A percentile compares a stretch with the other conserved stretches of the same genome.
phyloP scores from a whole-genome alignment of 768 basidiomycete genomes.

The Chalciporus piperatus region DNA sequence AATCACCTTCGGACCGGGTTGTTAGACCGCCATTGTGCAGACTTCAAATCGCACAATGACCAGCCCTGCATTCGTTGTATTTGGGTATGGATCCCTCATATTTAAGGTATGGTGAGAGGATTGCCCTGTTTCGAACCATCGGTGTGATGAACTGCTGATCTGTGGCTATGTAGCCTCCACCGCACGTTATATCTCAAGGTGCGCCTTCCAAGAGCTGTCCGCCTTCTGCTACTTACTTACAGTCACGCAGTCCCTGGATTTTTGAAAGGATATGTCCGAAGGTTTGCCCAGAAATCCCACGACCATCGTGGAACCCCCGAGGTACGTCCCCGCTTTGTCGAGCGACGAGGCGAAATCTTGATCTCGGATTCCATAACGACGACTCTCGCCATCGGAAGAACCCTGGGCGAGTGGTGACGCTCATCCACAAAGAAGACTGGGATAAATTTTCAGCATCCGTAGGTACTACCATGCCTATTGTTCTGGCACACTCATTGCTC shows the following conservation, averaged over 20 bases:
- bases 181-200: constrained; percentile 73
- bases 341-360: background rate
- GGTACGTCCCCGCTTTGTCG: constrained; percentile 34
- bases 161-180: constrained; percentile 60
- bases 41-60: constrained; percentile 6
- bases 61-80: constrained; percentile 60
- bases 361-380: background rate
- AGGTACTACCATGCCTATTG: constrained; percentile 16
- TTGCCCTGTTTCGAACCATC: background rate
- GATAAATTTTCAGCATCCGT: constrained; percentile 68
- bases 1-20: too few relatives aligned
- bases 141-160: background rate
- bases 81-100: constrained; percentile 91
- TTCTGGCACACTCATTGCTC: background rate
- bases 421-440: constrained; percentile 90
- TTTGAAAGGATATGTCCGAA: constrained; percentile 84
- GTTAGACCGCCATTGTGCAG: background rate
- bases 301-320: constrained; percentile 92
- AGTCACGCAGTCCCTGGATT: constrained; percentile 63
- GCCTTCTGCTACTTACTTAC: background rate
- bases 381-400: constrained; percentile 39
- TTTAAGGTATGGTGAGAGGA: constrained; percentile 58
- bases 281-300: constrained; percentile 89
- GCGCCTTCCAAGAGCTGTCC: background rate
- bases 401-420: constrained; percentile 87